phyloP scores from a whole-genome alignment of 148 eudicot species.

The Camellia sinensis region DNA sequence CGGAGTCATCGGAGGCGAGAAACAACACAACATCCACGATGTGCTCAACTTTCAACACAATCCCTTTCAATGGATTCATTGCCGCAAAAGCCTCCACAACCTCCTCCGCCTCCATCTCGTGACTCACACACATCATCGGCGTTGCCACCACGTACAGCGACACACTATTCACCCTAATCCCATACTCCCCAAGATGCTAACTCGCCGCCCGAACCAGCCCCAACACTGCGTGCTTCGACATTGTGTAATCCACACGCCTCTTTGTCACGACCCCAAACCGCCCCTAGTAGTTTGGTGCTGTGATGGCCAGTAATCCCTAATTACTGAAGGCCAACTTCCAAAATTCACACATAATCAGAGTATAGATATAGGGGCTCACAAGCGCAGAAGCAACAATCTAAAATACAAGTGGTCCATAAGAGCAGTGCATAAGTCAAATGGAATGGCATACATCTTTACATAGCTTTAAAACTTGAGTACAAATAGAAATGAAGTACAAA shows the following conservation, averaged over 20 bases:
- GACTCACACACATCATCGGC: neutral
- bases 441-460: no score
- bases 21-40: constrained; percentile 20
- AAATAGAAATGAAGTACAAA: no score
- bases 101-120: neutral
- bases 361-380: no score
- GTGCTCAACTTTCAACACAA: constrained; percentile 6
- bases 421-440: no score
- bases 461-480: no score
- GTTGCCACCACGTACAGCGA: constrained; percentile 29
- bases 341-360: no score
- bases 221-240: constrained; percentile 36
- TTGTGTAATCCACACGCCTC: constrained; percentile 13
- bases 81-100: neutral
- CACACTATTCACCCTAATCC: neutral
- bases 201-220: constrained; percentile 29
- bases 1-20: constrained; percentile 26
- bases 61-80: constrained; percentile 1
- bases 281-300: no score
- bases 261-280: no score
- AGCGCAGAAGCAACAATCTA: no score
- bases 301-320: no score
- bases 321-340: no score
- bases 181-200: constrained; percentile 25
- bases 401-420: no score